These are phyloP conservation scores for Tolypocladium nubicola DNA, from an alignment of 2,329 filamentous ascomycete species.

Conservation along the genomic window DNA sequence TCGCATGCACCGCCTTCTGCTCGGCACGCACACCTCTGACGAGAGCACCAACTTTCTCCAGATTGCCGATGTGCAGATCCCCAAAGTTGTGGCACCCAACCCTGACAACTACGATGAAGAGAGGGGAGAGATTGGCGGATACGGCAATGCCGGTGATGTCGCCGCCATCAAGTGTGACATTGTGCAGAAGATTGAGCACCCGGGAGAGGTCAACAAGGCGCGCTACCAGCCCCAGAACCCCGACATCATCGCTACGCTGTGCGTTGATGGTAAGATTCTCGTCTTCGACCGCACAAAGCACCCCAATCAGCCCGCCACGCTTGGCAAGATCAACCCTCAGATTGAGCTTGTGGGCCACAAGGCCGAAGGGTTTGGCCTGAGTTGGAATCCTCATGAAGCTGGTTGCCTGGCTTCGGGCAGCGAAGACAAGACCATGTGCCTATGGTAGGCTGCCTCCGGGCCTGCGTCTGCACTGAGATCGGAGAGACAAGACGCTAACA, in stretches of 20 bases:
- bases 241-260: conserved; percentile 90
- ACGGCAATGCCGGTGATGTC: conserved; percentile 64
- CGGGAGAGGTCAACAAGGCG: conserved; percentile 96
- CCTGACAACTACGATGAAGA: conserved; percentile 84
- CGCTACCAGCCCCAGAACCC: conserved; percentile 96
- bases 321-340: conserved; percentile 64
- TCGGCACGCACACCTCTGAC: conserved; percentile 90
- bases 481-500: neutral
- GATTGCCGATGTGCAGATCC: conserved; percentile 88
- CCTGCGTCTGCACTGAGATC: neutral
- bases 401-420: conserved; percentile 83
- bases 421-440: conserved; percentile 80
- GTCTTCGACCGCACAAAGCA: conserved; percentile 97
- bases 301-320: conserved; percentile 54
- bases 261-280: conserved; percentile 76
- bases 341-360: conserved; percentile 78
- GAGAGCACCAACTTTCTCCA: conserved; percentile 84
- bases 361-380: conserved; percentile 82
- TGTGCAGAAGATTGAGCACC: conserved; percentile 92
- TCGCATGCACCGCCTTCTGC: conserved; percentile 75
- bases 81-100: conserved; percentile 64
- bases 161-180: conserved; percentile 78
- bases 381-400: conserved; percentile 78
- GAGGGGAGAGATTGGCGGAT: conserved; percentile 85
- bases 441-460: conserved; percentile 53